These are phyloP conservation scores for Apiospora aurea DNA, from an alignment of 2,329 filamentous ascomycete species.

Conservation along the genomic window DNA sequence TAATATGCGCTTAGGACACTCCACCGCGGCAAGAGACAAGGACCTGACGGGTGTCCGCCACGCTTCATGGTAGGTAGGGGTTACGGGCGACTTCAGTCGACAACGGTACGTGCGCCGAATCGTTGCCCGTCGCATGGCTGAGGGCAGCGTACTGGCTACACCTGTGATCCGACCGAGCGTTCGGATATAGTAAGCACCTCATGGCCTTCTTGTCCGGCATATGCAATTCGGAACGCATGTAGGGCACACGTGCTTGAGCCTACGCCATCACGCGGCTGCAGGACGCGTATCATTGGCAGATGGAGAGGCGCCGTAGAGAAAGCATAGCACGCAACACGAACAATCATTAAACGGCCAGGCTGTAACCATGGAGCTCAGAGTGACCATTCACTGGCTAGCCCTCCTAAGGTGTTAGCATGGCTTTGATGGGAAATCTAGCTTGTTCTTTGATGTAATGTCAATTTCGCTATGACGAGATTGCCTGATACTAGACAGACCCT, in stretches of 20 bases:
- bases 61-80: neutral
- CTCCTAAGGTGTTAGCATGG: neutral
- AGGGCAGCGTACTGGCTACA: neutral
- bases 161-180: neutral
- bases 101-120: constrained; percentile 8
- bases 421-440: too few species aligned
- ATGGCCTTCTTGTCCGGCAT: too few species aligned
- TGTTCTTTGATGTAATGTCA: too few species aligned
- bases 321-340: constrained; percentile 2
- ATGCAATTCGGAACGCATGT: neutral
- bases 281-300: neutral
- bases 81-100: neutral
- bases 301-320: neutral
- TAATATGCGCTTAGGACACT: neutral
- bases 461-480: too few species aligned
- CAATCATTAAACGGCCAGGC: neutral
- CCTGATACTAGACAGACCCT: too few species aligned
- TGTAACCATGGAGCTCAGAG: neutral
- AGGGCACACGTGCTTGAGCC: neutral
- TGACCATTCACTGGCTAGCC: constrained; percentile 9
- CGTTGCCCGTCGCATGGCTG: neutral
- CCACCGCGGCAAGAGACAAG: constrained; percentile 1
- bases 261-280: constrained; percentile 3
- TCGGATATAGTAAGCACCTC: too few species aligned
- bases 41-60: neutral